Conservation (phyloP, 2,329 filamentous ascomycete genomes). For the Setomelanomma holmii region DNA sequence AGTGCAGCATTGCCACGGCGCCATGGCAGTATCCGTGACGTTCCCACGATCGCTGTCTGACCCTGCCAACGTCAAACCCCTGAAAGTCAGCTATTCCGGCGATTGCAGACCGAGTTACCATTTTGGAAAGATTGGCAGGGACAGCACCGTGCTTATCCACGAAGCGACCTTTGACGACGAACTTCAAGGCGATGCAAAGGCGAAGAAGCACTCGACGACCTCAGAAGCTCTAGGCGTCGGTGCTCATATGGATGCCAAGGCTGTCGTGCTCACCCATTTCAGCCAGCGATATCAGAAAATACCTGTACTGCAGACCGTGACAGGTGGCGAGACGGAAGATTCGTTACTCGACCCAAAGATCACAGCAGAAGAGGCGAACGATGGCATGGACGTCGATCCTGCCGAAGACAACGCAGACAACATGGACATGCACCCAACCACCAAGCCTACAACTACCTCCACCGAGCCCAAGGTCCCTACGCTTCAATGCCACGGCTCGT, state of each 20-base stretch:
- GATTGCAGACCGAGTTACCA: conserved; percentile 77
- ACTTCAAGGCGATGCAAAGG: conserved; percentile 75
- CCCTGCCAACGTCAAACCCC: conserved; percentile 54
- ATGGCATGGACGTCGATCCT: conserved; percentile 24
- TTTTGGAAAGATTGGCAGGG: conserved; percentile 75
- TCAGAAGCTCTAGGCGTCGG: conserved; percentile 83
- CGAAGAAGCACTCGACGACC: conserved; percentile 91
- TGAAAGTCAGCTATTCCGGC: conserved; percentile 92
- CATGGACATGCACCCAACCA: conserved; percentile 27
- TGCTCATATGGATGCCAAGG: conserved; percentile 76
- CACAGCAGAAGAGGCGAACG: conserved; percentile 34
- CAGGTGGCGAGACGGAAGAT: conserved; percentile 38
- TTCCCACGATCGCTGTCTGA: conserved; percentile 63
- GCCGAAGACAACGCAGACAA: conserved; percentile 26
- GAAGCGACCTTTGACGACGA: conserved; percentile 97
- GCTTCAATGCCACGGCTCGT: conserved; percentile 14
- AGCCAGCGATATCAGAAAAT: conserved; percentile 89
- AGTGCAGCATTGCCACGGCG: conserved; percentile 81
- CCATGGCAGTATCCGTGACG: conserved; percentile 78
- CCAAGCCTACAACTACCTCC: conserved; percentile 5
- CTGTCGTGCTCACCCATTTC: conserved; percentile 91
- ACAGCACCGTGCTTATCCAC: conserved; percentile 86
- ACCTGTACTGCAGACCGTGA: conserved; percentile 58
- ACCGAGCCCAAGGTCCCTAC: conserved; percentile 11
- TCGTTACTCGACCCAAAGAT: conserved; percentile 18